Percentiles rank a stretch among this genome's conserved stretches.
Conservation (phyloP, 257 asterid genomes). For the Nicotiana tabacum region DNA sequence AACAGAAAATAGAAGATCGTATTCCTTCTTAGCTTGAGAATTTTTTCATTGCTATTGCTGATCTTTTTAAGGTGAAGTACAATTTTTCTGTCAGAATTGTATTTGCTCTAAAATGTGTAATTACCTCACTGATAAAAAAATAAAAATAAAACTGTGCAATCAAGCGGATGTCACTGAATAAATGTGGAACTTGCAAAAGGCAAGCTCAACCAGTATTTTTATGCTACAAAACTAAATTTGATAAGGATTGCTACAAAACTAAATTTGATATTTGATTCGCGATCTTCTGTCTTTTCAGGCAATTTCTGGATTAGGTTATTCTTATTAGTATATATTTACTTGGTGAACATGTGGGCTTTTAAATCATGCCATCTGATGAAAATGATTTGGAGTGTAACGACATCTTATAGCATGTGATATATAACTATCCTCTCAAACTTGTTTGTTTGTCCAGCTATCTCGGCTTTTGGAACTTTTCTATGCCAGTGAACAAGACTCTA, state of each 20-base stretch:
- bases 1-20: background rate
- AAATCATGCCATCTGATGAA: background rate
- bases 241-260: no score
- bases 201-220: background rate
- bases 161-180: no score
- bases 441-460: slow-evolving; percentile 44
- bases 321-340: background rate
- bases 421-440: slow-evolving; percentile 8
- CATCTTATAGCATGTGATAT: background rate
- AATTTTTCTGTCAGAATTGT: no score
- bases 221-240: no score
- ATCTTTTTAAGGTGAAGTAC: no score
- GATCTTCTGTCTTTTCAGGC: background rate
- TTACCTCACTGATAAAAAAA: no score
- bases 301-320: background rate
- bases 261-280: background rate
- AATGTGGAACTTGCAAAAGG: no score
- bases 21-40: background rate
- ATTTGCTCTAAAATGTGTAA: background rate
- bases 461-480: slow-evolving; percentile 59
- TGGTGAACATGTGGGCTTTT: background rate
- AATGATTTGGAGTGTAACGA: background rate
- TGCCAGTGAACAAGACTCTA: slow-evolving; percentile 44
- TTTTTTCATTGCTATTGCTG: no score
- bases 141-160: background rate